phyloP scores from a whole-genome alignment of 2,329 filamentous ascomycete genomes.

The Venturia pyrina region DNA sequence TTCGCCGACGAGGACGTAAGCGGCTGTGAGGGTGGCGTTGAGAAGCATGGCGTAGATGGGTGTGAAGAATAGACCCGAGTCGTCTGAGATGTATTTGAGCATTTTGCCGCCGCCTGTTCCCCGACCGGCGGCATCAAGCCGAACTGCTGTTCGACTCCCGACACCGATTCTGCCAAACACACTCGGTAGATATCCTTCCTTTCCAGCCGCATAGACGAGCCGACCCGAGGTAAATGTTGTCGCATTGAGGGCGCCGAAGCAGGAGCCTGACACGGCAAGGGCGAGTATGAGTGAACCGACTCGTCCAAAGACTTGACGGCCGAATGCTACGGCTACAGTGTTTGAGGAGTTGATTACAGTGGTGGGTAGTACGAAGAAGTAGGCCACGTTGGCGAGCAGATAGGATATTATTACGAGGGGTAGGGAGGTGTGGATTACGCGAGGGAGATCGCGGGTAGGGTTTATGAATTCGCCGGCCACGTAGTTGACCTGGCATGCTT shows the following conservation, averaged over 20 bases:
- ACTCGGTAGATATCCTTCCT: conserved; percentile 83
- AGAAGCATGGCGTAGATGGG: conserved; percentile 86
- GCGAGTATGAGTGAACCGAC: conserved; percentile 75
- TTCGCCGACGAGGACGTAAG: conserved; percentile 78
- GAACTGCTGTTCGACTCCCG: conserved; percentile 32
- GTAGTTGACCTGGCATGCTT: conserved; percentile 67
- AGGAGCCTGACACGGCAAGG: conserved; percentile 80
- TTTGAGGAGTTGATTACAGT: conserved; percentile 75
- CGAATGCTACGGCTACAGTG: conserved; percentile 93
- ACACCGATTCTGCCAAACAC: conserved; percentile 78
- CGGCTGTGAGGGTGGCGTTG: conserved; percentile 62
- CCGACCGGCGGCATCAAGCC: conserved; percentile 16
- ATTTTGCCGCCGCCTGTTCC: conserved; percentile 26
- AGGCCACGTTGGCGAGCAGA: conserved; percentile 81
- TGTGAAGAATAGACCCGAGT: conserved; percentile 78
- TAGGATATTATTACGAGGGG: conserved; percentile 87
- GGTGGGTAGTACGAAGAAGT: conserved; percentile 85
- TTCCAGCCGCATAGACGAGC: conserved; percentile 85
- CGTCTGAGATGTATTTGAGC: conserved; percentile 60
- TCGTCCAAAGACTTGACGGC: conserved; percentile 77
- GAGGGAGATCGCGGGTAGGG: conserved; percentile 76
- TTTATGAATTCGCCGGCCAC: conserved; percentile 96
- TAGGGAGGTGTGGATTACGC: conserved; percentile 94
- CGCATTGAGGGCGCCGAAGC: conserved; percentile 90
- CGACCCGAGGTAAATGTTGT: conserved; percentile 88